A percentile compares a stretch with the other conserved stretches of the same genome.
phyloP scores from a whole-genome alignment of 768 basidiomycete genomes.

The Hericium rajendrae region DNA sequence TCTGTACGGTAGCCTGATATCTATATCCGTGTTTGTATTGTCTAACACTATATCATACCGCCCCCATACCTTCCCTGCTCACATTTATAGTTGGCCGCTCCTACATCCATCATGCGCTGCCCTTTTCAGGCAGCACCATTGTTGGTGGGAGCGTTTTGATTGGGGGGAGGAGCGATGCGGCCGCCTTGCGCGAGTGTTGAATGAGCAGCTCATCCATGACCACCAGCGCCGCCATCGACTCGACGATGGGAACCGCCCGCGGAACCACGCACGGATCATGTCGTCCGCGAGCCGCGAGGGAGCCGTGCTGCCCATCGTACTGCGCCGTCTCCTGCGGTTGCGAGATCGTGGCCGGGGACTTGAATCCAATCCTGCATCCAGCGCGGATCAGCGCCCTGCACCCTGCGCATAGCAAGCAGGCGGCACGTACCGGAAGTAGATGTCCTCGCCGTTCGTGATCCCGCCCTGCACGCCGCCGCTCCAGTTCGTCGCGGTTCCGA shows the following conservation, averaged over 20 bases:
- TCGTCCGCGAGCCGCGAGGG: conserved; percentile 82
- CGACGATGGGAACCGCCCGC: conserved; percentile 94
- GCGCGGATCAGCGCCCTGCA: neutral
- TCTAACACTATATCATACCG: neutral
- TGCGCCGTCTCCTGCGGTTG: conserved; percentile 84
- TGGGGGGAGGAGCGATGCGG: conserved; percentile 71
- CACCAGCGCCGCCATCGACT: conserved; percentile 94
- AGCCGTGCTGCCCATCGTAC: conserved; percentile 87
- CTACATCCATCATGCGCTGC: neutral
- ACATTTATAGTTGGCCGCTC: neutral
- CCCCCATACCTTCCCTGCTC: neutral
- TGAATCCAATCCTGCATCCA: conserved; percentile 76
- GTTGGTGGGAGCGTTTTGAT: conserved; percentile 85
- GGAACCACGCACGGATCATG: conserved; percentile 98
- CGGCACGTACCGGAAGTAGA: conserved; percentile 81
- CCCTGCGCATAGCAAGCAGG: conserved; percentile 4
- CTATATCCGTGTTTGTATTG: neutral
- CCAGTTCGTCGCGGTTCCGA: conserved; percentile 89
- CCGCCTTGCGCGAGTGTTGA: conserved; percentile 74
- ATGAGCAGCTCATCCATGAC: conserved; percentile 90
- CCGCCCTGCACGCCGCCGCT: conserved; percentile 97
- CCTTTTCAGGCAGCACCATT: conserved; percentile 43
- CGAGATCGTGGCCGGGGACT: conserved; percentile 96
- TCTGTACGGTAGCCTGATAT: neutral
- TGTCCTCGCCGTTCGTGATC: conserved; percentile 93